Base-by-base conservation (phyloP, 225 moss, liverwort and hornwort species). In the Physcomitrellopsis africana region DNA sequence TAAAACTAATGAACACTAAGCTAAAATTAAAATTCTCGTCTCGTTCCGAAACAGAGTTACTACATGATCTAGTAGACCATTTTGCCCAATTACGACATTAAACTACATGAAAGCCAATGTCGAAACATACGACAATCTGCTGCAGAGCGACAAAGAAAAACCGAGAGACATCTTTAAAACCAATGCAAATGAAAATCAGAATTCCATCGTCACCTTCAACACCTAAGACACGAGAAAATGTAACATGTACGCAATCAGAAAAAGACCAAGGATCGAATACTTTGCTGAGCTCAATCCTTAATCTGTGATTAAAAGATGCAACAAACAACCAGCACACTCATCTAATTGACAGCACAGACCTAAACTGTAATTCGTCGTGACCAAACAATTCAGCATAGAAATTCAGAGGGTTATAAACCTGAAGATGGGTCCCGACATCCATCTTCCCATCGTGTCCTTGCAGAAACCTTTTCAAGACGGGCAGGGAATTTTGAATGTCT, bases 301-400 rank as follows among this genome's bases (percentile, higher is more conserved):
- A 37, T 37, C 7, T 37, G 32, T 4, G 32, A 37, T 37, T 7
- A 37, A 7, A 37, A 37, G 32, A 54, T 0, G 11, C 3, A 42
- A 65, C 9, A 51, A 42, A 49, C 0, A 51, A 41, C 8, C 17
- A 43, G 6, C 48, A 13, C 24, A 23, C n/a, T 15, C 69, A 48
- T 43, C 52, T 51, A 55, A 41, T 41, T 17, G 65, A 29, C 63
- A 47, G 51, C 79, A 74, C n/a, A 16, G 44, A 20, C 68, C 44
- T 46, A 20, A n/a, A 63, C 49, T 47, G 47, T 56, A 46, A 45
- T 3, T 11, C 60, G 27, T 0, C 9, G 8, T 16, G 5, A n/a
- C 42, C 7, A 47, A 58, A 70, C 44, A 44, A 1, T 19, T 41
- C 43, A 44, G 26, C 59, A 46, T 11, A 26, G 17, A 17, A 47